phyloP scores from a whole-genome alignment of 2,329 filamentous ascomycete species.

The Verticillium tricorpus region DNA sequence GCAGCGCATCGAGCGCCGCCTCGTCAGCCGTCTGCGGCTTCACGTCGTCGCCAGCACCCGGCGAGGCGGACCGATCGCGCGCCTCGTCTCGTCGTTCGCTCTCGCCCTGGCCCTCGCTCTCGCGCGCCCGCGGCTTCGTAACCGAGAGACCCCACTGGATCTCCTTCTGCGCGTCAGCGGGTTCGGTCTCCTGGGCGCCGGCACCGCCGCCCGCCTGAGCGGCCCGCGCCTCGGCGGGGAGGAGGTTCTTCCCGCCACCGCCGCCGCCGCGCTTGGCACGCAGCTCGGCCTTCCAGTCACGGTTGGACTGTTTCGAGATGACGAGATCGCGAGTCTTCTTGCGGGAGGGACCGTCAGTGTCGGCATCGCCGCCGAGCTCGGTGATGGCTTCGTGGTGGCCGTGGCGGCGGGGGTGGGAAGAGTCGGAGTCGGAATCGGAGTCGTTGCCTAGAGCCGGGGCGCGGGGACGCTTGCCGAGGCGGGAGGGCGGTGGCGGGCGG shows the following conservation, averaged over 20 bases:
- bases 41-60: not conserved
- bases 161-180: conserved; percentile 43
- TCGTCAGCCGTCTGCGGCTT: conserved; percentile 26
- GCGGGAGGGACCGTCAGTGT: conserved; percentile 15
- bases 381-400: conserved; percentile 42
- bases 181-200: conserved; percentile 25
- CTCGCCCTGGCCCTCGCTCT: conserved; percentile 3
- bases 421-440: conserved; percentile 38
- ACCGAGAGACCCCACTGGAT: conserved; percentile 53
- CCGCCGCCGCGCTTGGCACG: conserved; percentile 37
- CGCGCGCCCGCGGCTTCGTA: conserved; percentile 47
- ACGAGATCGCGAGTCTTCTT: conserved; percentile 37
- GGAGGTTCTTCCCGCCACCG: conserved; percentile 44
- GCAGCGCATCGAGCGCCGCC: conserved; percentile 62
- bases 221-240: conserved; percentile 52
- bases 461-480: conserved; percentile 45
- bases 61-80: not conserved
- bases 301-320: conserved; percentile 55
- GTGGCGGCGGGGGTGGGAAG: conserved; percentile 18
- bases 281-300: conserved; percentile 57
- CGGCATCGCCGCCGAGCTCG: conserved; percentile 44
- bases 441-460: conserved; percentile 34
- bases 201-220: conserved; percentile 29
- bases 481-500: conserved; percentile 27
- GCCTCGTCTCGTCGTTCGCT: conserved; percentile 2